Percentiles rank a stretch among this genome's conserved stretches.
These are phyloP conservation scores for Salinomyces thailandicus DNA, from an alignment of 2,329 filamentous ascomycete species.

Conservation along the genomic window DNA sequence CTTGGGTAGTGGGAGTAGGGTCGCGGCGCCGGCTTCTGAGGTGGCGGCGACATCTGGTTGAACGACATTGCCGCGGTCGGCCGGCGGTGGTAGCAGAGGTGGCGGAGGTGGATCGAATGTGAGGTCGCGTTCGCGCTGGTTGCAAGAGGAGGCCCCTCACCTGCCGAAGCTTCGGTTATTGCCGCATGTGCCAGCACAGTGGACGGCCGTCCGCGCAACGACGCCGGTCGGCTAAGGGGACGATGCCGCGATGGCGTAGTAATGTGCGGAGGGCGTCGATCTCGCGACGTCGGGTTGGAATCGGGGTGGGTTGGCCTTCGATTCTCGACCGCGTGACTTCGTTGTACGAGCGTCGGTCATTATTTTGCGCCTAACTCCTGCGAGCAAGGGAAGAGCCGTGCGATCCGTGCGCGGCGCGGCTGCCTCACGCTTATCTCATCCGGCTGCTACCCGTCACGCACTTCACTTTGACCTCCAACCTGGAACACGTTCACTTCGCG, in stretches of 20 bases:
- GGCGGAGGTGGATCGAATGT: not conserved
- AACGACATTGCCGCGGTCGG: not conserved
- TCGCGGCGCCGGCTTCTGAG: slow-evolving; percentile 17
- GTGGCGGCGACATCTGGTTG: slow-evolving; percentile 19
- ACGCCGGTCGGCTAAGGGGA: too few relatives aligned
- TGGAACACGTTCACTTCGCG: too few relatives aligned
- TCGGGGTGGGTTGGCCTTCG: not conserved
- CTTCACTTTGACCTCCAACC: too few relatives aligned
- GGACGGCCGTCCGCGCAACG: too few relatives aligned
- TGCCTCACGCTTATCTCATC: too few relatives aligned
- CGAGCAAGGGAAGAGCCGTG: not conserved
- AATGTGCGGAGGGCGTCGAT: not conserved
- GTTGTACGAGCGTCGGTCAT: not conserved
- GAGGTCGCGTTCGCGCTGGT: not conserved
- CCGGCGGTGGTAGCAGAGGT: not conserved
- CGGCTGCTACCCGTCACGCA: too few relatives aligned
- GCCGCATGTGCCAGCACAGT: not conserved
- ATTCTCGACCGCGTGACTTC: not conserved
- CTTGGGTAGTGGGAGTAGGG: slow-evolving; percentile 34
- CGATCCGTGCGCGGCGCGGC: too few relatives aligned
- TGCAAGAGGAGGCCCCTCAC: not conserved
- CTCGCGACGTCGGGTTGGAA: not conserved
- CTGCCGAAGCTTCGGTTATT: not conserved
- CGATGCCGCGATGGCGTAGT: not conserved
- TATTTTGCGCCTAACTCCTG: not conserved